phyloP scores from a whole-genome alignment of 129 eudicot genomes.

The Chrysanthemum lavandulifolium region DNA sequence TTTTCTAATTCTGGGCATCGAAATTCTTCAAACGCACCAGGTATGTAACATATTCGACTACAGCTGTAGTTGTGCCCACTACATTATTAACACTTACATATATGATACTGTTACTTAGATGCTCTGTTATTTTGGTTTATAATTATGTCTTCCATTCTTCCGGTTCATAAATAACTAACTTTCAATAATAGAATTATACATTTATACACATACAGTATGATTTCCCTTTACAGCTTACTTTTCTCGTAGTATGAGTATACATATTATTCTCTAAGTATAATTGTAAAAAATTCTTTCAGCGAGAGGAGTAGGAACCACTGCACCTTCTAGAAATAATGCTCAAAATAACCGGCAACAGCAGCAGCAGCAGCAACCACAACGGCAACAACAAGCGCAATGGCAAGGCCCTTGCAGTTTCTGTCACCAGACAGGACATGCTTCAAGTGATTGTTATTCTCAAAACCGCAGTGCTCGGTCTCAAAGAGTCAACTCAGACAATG shows the following conservation, averaged over 20 bases:
- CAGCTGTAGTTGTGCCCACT: neutral
- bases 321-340: slow-evolving; percentile 55
- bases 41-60: slow-evolving; percentile 37
- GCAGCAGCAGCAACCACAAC: slow-evolving; percentile 7
- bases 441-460: slow-evolving; percentile 60
- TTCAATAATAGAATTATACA: neutral
- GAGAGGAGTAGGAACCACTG: slow-evolving; percentile 61
- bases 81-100: neutral
- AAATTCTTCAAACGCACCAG: slow-evolving; percentile 53
- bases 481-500: slow-evolving; percentile 41
- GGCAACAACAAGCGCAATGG: slow-evolving; percentile 7
- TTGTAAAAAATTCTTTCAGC: slow-evolving; percentile 31
- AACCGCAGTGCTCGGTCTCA: slow-evolving; percentile 51
- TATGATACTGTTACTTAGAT: neutral
- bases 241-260: neutral
- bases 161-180: neutral
- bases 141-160: neutral
- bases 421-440: slow-evolving; percentile 63
- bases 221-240: neutral
- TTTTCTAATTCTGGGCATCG: slow-evolving; percentile 79
- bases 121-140: neutral
- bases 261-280: neutral
- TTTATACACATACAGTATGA: neutral
- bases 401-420: slow-evolving; percentile 55
- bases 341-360: slow-evolving; percentile 35